A percentile compares a stretch with the other conserved stretches of the same genome.
Conservation (phyloP, 371 early-diverging fungal species). For the Rhizopus sp. region DNA sequence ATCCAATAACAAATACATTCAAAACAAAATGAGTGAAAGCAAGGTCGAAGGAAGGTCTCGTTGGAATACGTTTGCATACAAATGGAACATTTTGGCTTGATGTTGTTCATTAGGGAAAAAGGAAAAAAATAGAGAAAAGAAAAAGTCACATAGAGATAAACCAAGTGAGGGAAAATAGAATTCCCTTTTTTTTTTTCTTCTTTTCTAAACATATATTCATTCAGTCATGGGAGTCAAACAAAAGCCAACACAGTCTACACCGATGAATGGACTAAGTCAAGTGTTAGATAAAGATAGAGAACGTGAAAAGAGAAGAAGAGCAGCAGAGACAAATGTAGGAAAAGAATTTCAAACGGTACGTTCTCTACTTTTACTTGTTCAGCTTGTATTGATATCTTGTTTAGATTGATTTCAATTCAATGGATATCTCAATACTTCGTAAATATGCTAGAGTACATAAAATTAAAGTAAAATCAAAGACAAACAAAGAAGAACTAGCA, state of each 20-base stretch:
- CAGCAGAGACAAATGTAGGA: conserved; percentile 42
- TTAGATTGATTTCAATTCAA: conserved; percentile 51
- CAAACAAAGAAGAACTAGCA: conserved; percentile 48
- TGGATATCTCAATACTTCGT: conserved; percentile 40
- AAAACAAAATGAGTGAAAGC: conserved; percentile 68
- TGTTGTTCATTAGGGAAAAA: neutral
- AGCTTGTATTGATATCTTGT: neutral
- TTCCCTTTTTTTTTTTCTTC: conserved; percentile 4
- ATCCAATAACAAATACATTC: conserved; percentile 64
- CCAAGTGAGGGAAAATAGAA: too few species aligned
- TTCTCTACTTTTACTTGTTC: conserved; percentile 1
- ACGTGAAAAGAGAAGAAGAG: conserved; percentile 45
- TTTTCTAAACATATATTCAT: neutral
- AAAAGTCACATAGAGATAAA: too few species aligned
- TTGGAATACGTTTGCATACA: conserved; percentile 54
- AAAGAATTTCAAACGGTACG: conserved; percentile 54
- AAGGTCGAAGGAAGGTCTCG: conserved; percentile 57
- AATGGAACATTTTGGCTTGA: conserved; percentile 50
- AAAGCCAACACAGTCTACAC: conserved; percentile 32
- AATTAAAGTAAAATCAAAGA: conserved; percentile 30
- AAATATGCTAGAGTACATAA: conserved; percentile 52
- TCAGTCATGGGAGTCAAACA: conserved; percentile 34
- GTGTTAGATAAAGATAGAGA: conserved; percentile 38
- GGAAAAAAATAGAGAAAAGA: neutral
- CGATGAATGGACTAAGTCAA: conserved; percentile 17